Evolutionary conservation across 495 filamentous ascomycete genomes (phyloP).

Genomic region (Talaromyces liani): DNA sequence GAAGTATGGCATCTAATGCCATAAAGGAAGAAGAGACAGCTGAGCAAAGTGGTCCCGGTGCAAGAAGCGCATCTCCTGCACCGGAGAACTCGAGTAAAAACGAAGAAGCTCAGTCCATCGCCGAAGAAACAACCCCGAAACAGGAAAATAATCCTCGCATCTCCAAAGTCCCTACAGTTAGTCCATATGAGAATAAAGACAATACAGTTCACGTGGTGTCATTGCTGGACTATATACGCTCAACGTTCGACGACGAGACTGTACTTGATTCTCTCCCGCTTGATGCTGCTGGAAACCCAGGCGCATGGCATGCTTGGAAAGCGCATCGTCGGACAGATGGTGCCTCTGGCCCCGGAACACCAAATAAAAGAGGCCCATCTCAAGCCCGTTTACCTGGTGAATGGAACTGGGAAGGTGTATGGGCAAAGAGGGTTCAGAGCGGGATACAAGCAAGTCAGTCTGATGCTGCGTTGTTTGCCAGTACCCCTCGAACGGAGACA

Average conservation of each 20-base stretch:
- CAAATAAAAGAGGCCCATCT: constrained; percentile 24
- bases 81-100: neutral
- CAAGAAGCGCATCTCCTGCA: neutral
- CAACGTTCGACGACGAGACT: constrained; percentile 67
- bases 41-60: neutral
- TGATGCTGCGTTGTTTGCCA: constrained; percentile 69
- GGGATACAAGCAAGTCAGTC: constrained; percentile 69
- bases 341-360: constrained; percentile 2
- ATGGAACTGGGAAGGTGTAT: constrained; percentile 96
- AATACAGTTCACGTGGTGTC: constrained; percentile 27
- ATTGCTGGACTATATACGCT: constrained; percentile 71
- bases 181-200: constrained; percentile 16
- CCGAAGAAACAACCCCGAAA: neutral
- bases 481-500: constrained; percentile 44
- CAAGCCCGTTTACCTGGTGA: constrained; percentile 59
- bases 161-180: constrained; percentile 12
- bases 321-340: constrained; percentile 44
- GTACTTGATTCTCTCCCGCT: constrained; percentile 73
- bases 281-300: constrained; percentile 76
- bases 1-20: constrained; percentile 5
- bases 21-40: neutral
- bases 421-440: constrained; percentile 74
- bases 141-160: constrained; percentile 6
- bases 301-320: constrained; percentile 87
- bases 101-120: neutral